These are phyloP conservation scores for Globisporangium cystogenes DNA, from an alignment of 352 stramenopile genomes.

Conservation along the genomic window DNA sequence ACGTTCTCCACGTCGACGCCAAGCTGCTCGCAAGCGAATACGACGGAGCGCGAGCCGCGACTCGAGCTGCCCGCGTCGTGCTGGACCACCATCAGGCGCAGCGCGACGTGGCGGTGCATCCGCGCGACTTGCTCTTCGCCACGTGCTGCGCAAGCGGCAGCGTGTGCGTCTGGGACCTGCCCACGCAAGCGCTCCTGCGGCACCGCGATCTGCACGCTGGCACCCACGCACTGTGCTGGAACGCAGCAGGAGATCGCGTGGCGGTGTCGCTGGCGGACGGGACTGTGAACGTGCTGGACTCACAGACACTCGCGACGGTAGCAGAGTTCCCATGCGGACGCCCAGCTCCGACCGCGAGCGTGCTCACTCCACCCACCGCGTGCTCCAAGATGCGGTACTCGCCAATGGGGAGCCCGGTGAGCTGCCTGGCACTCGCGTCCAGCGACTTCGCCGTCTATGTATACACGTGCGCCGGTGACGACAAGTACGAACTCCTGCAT, in stretches of 20 bases:
- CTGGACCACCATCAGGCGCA: conserved; percentile 22
- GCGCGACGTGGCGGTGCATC: conserved; percentile 32
- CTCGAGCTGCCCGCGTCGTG: conserved; percentile 9
- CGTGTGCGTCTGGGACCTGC: conserved; percentile 35
- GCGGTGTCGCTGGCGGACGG: conserved; percentile 39
- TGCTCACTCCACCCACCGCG: conserved; percentile 30
- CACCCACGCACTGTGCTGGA: conserved; percentile 34
- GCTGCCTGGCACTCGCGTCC: conserved; percentile 40
- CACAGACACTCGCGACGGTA: conserved; percentile 13
- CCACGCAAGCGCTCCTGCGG: conserved; percentile 22
- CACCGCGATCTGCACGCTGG: conserved; percentile 14
- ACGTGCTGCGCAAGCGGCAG: conserved; percentile 29
- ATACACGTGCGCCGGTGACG: conserved; percentile 22
- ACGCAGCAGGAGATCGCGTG: conserved; percentile 21
- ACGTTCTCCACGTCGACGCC: conserved; percentile 13
- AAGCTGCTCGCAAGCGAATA: conserved; percentile 5
- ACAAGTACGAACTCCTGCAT: conserved; percentile 37
- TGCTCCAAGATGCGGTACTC: conserved; percentile 52
- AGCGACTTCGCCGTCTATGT: conserved; percentile 79
- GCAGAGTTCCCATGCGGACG: conserved; percentile 19
- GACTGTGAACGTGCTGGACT: conserved; percentile 34
- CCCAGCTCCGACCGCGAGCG: background rate
- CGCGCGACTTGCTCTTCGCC: conserved; percentile 28
- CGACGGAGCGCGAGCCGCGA: background rate
- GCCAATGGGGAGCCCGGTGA: conserved; percentile 7